Percentiles rank a stretch among this genome's conserved stretches.
Evolutionary conservation across 139 green algal species (phyloP).

Genomic region (Chlamydomonas sp.): DNA sequence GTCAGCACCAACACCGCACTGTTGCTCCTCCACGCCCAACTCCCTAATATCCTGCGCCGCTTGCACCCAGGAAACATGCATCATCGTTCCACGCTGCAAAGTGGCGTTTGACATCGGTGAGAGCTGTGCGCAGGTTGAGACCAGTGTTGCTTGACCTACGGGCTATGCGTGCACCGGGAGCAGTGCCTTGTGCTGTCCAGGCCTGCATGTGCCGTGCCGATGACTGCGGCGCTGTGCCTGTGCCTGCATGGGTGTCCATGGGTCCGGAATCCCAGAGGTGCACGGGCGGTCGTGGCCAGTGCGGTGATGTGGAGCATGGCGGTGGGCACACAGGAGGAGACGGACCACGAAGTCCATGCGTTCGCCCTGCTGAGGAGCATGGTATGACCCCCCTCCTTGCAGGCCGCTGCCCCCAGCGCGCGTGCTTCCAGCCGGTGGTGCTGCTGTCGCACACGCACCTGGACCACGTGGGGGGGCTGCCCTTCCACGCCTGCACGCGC

Average conservation of each 20-base stretch:
- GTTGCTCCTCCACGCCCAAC: neutral
- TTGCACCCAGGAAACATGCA: conserved; percentile 70
- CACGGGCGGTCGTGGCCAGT: too few relatives aligned
- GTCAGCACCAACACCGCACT: neutral
- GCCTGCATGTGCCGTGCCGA: too few relatives aligned
- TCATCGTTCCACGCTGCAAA: conserved; percentile 75
- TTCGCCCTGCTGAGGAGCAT: too few relatives aligned
- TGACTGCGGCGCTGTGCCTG: too few relatives aligned
- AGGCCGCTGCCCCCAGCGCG: conserved; percentile 42
- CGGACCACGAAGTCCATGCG: too few relatives aligned
- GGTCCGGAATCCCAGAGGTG: too few relatives aligned
- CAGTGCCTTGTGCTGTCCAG: too few relatives aligned
- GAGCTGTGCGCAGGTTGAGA: neutral
- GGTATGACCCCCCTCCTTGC: too few relatives aligned
- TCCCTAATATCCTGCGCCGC: neutral
- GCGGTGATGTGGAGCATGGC: too few relatives aligned
- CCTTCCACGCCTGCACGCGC: conserved; percentile 38
- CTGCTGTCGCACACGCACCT: conserved; percentile 80
- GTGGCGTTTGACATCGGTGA: conserved; percentile 73
- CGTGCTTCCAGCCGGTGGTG: conserved; percentile 64
- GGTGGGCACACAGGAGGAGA: too few relatives aligned
- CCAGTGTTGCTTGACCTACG: too few relatives aligned
- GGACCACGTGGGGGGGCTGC: conserved; percentile 77
- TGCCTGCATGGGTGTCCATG: too few relatives aligned
- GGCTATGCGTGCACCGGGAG: neutral